Base-by-base conservation (phyloP, 2,329 filamentous ascomycete genomes). In the Epichloe coenophiala region DNA sequence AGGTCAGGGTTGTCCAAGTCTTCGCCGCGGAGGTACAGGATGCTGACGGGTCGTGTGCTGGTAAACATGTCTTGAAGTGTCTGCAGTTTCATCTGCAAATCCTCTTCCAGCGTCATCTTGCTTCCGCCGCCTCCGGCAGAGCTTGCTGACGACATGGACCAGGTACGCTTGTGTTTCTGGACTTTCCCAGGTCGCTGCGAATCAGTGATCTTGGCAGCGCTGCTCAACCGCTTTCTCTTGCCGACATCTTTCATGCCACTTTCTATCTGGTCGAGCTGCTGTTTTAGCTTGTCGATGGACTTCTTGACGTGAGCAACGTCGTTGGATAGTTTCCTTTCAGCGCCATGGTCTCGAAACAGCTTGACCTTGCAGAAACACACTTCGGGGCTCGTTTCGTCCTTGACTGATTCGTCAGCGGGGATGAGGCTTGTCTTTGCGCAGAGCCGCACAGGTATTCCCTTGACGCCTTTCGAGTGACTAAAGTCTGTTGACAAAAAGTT, bases 401-500 rank as follows among this genome's bases (percentile, higher is more conserved):
- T 68, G 13, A 72, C 70, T 2, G 75, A 72, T 8, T 74, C 68
- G 27, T 76, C 75, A 15, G 73, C 68, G 0, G 76, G 69, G 1
- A 91, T 53, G 11, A 83, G 68, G 56, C 86, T 84, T 0, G 93
- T 97, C 68, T 97, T 97, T 13, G 90, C 83, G 65, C 91, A 97
- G 0, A 97, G 76, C 50, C 93, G 76, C 4, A 98, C 90, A 0
- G 93, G 91, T 56, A 97, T 96, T 37, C 93, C 93, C 68, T 97
- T 98, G 46, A 98, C 93, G 44, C 93, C 93, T 63, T 98, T 98
- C 9, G 93, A 97, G 63, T 97, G 93, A 65, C 91, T 97, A 64
- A 97, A 98, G 64, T 98, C 93, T 8, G 93, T 98, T 0, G 93
- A 98, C 0, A 98, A 74, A 63, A 98, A 98, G 69, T 98, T 98